These are phyloP conservation scores for Lolium multiflorum DNA, from an alignment of 176 grass and related monocot genomes.

Conservation along the genomic window DNA sequence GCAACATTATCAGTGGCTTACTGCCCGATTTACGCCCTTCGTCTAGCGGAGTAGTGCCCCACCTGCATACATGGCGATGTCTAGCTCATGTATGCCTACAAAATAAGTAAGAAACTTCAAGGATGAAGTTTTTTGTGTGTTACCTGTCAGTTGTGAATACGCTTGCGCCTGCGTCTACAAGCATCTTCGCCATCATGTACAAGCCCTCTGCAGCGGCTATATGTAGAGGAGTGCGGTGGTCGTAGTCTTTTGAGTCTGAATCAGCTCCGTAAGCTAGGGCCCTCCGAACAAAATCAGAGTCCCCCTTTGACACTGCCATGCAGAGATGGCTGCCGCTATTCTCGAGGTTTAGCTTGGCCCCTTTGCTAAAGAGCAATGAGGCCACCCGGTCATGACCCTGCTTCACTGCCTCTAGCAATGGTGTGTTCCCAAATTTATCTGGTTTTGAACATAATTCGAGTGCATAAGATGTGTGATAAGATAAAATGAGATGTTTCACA, in stretches of 20 bases:
- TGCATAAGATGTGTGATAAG: too few species aligned
- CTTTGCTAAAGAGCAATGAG: slow-evolving; percentile 59
- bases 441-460: background rate
- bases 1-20: slow-evolving; percentile 55
- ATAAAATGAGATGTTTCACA: too few species aligned
- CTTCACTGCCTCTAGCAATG: slow-evolving; percentile 80
- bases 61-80: slow-evolving; percentile 39
- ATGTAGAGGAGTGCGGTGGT: slow-evolving; percentile 86
- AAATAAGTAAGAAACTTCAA: background rate
- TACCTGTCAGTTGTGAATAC: slow-evolving; percentile 82
- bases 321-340: slow-evolving; percentile 78
- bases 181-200: slow-evolving; percentile 72
- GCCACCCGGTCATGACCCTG: slow-evolving; percentile 77
- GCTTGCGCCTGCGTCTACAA: slow-evolving; percentile 79
- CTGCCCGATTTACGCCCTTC: slow-evolving; percentile 76
- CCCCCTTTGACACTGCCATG: slow-evolving; percentile 63
- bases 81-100: background rate
- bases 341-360: slow-evolving; percentile 65
- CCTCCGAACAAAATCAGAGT: slow-evolving; percentile 79
- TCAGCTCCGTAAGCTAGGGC: slow-evolving; percentile 67
- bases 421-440: slow-evolving; percentile 96
- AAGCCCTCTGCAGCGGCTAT: slow-evolving; percentile 82
- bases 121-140: background rate
- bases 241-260: slow-evolving; percentile 80
- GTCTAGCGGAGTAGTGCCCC: slow-evolving; percentile 80